Conservation (phyloP, 2,329 filamentous ascomycete species). For the Trichoderma simmonsii region DNA sequence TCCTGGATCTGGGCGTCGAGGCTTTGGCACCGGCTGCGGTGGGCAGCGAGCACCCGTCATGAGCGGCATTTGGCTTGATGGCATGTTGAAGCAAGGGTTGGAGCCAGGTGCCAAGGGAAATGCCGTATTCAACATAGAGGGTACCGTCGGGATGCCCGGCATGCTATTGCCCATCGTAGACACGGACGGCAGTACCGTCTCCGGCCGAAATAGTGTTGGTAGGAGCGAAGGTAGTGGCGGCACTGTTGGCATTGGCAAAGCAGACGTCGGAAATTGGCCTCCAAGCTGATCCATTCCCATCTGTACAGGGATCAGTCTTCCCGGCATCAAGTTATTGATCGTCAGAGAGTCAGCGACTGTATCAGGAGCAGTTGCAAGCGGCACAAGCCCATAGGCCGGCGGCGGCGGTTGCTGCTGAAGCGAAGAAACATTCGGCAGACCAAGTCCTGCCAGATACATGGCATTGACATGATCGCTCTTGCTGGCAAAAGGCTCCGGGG, state of each 20-base stretch:
- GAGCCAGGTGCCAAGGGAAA: not conserved
- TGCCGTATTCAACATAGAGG: not conserved
- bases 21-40: conserved; percentile 37
- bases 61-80: not conserved
- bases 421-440: not conserved
- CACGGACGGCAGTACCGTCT: conserved; percentile 5
- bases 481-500: not conserved
- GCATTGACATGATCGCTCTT: not conserved
- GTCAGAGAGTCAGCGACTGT: not conserved
- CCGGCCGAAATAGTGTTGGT: not conserved
- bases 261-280: not conserved
- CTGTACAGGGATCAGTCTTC: not conserved
- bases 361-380: not conserved
- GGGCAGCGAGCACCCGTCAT: not conserved
- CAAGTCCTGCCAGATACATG: not conserved
- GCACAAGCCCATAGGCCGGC: not conserved
- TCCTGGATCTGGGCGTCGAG: conserved; percentile 38
- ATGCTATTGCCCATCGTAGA: not conserved
- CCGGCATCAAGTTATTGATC: not conserved
- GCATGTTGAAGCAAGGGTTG: not conserved
- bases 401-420: not conserved
- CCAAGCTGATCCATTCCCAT: not conserved
- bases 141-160: not conserved
- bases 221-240: not conserved
- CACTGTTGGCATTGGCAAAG: not conserved